Base-by-base conservation (phyloP, 257 asterid species). In the Primulina huaijiensis region DNA sequence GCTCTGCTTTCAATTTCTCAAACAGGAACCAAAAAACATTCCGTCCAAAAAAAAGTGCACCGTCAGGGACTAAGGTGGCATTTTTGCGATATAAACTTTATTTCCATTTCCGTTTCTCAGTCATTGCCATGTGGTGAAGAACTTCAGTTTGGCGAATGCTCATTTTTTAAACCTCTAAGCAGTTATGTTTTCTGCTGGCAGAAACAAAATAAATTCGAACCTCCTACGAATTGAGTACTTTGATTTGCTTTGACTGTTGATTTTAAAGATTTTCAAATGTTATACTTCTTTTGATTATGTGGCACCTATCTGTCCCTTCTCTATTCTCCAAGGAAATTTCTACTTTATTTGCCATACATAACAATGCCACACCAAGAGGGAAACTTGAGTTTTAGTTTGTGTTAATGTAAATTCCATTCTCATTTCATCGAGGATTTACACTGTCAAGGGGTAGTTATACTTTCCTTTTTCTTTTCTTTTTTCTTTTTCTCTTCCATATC, bases 1-100 rank as follows among this genome's bases (percentile, higher is more conserved):
- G 61, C 52, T 69, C 65, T 62, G 58, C 19, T 68, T 31, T 72
- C 78, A 74, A 56, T 81, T 58, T 68, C 72, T 67, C 78, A 30
- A 38, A 38, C 87, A 92, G 98, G 89, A 92, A 90, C 60, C 98
- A 92, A 78, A 85, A 87, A 80, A 92, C 98, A 5, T 92, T 92
- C 82, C 92, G 98, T 63, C 98, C 98, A 62, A 92, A 92, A 73
- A 23, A 23, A 23, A 0, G 25, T 23, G 25, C 25, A 23, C 25
- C 25, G 25, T 23, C 25, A 23, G 25, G 25, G 25, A 92, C 92
- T 82, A 92, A 92, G 97, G 97, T 92, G 53, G 73, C 70, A 5
- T 77, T 21, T 68, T 70, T 50, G 38, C 14, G 21, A 4, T 30
- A 65, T 37, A 53, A 23, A 23, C 19, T 62, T 25, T 2, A 8